phyloP scores from a whole-genome alignment of 2,329 filamentous ascomycete species.

The Colletotrichum sp. region DNA sequence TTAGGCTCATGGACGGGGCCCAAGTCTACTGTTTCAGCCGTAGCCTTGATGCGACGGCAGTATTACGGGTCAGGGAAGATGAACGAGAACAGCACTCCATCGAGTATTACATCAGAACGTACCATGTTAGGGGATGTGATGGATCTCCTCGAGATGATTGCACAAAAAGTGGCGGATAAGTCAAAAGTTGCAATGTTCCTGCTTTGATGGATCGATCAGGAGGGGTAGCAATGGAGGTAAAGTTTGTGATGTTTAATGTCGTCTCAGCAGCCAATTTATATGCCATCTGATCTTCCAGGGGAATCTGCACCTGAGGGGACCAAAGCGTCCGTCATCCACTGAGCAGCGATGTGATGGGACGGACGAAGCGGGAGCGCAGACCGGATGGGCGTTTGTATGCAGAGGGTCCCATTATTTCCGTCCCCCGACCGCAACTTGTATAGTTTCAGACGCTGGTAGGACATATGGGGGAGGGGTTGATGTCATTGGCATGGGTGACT shows the following conservation, averaged over 20 bases:
- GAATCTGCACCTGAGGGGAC: background rate
- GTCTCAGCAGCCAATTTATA: background rate
- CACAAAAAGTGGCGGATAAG: background rate
- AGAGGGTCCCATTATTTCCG: background rate
- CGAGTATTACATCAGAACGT: background rate
- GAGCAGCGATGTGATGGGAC: background rate
- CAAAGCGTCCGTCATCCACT: background rate
- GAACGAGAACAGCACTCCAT: background rate
- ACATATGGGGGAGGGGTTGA: background rate
- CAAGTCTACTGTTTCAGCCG: slow-evolving; percentile 57
- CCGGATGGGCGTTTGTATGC: background rate
- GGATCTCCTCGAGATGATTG: background rate
- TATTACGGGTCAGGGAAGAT: background rate
- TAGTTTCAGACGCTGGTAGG: background rate
- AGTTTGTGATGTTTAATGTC: background rate
- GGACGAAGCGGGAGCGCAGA: background rate
- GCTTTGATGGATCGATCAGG: background rate
- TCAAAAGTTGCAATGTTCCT: background rate
- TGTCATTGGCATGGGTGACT: background rate
- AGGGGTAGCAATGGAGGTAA: background rate
- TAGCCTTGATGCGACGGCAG: slow-evolving; percentile 41
- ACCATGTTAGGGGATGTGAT: background rate
- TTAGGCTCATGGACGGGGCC: slow-evolving; percentile 52
- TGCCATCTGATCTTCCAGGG: background rate
- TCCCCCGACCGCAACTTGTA: background rate